Evolutionary conservation across 2,329 filamentous ascomycete genomes (phyloP).

Genomic region (Stemphylium beticola): DNA sequence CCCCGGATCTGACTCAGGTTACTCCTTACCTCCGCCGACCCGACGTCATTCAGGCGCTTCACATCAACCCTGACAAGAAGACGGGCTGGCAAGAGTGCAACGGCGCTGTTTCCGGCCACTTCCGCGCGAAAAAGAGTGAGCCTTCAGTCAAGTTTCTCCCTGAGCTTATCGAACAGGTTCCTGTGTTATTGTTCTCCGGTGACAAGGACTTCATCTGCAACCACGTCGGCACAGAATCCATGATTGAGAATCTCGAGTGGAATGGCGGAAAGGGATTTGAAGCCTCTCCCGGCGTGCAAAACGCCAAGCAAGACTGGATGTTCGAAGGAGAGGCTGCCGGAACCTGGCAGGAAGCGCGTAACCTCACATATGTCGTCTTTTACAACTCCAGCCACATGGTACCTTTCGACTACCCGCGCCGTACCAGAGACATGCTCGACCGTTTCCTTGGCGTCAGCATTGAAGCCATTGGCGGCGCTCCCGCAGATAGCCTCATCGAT

Average conservation of each 20-base stretch:
- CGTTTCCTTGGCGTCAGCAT: constrained; percentile 95
- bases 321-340: constrained; percentile 89
- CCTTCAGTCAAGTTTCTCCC: constrained; percentile 79
- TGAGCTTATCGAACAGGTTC: constrained; percentile 75
- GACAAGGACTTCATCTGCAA: constrained; percentile 97
- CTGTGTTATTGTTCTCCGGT: constrained; percentile 87
- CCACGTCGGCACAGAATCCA: constrained; percentile 87
- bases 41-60: constrained; percentile 81
- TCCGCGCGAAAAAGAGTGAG: constrained; percentile 72
- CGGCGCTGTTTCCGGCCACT: constrained; percentile 74
- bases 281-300: constrained; percentile 82
- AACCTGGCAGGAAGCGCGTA: constrained; percentile 92
- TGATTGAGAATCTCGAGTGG: constrained; percentile 92
- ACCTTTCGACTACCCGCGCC: constrained; percentile 87
- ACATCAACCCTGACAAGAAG: constrained; percentile 80
- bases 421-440: constrained; percentile 94
- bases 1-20: constrained; percentile 78
- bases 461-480: constrained; percentile 79
- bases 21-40: constrained; percentile 81
- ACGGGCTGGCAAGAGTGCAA: constrained; percentile 93
- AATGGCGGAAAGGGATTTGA: constrained; percentile 93
- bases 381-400: constrained; percentile 99
- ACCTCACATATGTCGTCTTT: constrained; percentile 93
- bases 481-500: constrained; percentile 80
- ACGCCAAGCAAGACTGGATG: constrained; percentile 90